Evolutionary conservation across 1,284 basidiomycete genomes (phyloP).

Genomic region (Schizophyllum amplum): DNA sequence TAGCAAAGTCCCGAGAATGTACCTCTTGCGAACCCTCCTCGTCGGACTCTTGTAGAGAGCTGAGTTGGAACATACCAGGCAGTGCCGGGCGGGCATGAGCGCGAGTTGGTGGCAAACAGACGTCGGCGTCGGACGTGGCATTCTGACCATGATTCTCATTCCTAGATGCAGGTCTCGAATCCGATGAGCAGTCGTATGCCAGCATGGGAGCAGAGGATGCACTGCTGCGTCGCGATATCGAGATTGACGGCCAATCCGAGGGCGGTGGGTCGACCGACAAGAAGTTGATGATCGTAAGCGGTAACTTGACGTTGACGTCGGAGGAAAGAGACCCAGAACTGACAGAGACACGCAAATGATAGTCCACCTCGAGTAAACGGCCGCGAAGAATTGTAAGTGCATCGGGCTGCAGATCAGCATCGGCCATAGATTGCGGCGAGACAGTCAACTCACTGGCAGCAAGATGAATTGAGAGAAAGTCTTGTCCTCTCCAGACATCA

Average conservation of each 20-base stretch:
- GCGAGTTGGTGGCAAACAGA: background rate
- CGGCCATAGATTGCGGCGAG: conserved; percentile 2
- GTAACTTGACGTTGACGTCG: conserved; percentile 61
- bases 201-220: conserved; percentile 3
- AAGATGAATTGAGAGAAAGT: conserved; percentile 58
- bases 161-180: background rate
- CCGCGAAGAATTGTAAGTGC: conserved; percentile 70
- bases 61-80: background rate
- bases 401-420: conserved; percentile 41
- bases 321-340: conserved; percentile 58
- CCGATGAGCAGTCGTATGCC: background rate
- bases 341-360: conserved; percentile 66
- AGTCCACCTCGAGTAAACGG: conserved; percentile 74
- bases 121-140: background rate
- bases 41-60: background rate
- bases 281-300: conserved; percentile 71
- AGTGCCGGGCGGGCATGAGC: background rate
- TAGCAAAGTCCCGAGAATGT: no score
- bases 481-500: conserved; percentile 52
- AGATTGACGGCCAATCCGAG: conserved; percentile 19
- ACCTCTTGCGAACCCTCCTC: no score
- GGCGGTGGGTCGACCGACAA: conserved; percentile 76
- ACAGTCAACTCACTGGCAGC: conserved; percentile 68
- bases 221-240: conserved; percentile 17
- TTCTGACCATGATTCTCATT: background rate